Base-by-base conservation (phyloP, 257 asterid species). In the Cynanchum wilfordii region DNA sequence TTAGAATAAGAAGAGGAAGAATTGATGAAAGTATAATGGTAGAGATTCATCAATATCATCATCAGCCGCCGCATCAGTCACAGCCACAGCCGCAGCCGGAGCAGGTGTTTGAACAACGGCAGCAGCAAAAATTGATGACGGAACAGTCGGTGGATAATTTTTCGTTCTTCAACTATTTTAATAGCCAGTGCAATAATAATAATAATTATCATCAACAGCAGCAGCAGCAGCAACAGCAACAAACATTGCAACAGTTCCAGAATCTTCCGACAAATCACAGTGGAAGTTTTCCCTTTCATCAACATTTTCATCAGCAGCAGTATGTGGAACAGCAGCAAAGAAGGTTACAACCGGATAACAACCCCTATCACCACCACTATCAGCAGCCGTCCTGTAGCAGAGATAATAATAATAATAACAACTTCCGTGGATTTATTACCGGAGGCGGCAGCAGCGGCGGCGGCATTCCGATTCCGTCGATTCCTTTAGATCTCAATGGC, bases 221-320 rank as follows among this genome's bases (percentile, higher is more conserved):
- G 38, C 47, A 8, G 11, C 75, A 70, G 11, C 84, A 70, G 11
- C 84, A 33, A 5, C 47, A 8, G 11, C 75, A 70, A 7, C 84
- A 82, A 33, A 29, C 82, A 10, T 85, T 84, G 24, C 88, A 78
- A 51, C 90, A 86, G 63, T 60, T 79, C 51, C 85, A 77, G 51
- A 40, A 47, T 76, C 77, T 67, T 42, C 83, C 82, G 25, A 20
- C 84, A 0, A 69, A 79, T 62, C 86, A 79, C 63, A 86, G 75
- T 22, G 89, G 77, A 38, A 76, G 81, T 0, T 62, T 79, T 42
- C 81, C 79, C 13, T 79, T 79, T 75, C 85, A 75, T 3, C 80
- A 78, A 67, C 79, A 75, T 56, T 20, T 51, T 65, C 76, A 40
- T n/a, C 51, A 75, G 5, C 17, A 70, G 44, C 77, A 10, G n/a